Conservation (phyloP, 495 filamentous ascomycete genomes). For the Podospora bellae-mahoneyi region DNA sequence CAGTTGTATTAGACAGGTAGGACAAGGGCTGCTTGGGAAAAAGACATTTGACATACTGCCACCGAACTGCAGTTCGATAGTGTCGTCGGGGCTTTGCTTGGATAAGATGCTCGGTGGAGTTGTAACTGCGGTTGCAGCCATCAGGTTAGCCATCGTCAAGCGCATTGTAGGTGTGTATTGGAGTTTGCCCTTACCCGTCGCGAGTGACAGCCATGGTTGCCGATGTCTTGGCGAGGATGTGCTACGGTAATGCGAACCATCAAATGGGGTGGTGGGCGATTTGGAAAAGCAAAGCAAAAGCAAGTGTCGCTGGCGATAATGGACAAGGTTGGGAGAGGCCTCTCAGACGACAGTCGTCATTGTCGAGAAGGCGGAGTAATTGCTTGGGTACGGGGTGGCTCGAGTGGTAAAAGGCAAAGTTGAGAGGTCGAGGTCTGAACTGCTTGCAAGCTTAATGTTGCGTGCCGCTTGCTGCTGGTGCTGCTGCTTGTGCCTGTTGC, state of each 20-base stretch:
- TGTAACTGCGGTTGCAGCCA: slow-evolving; percentile 28
- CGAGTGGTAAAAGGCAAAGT: background rate
- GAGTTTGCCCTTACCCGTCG: slow-evolving; percentile 43
- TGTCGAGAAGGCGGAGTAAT: background rate
- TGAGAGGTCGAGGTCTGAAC: background rate
- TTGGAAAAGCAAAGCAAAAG: no score
- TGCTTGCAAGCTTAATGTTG: background rate
- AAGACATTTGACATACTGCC: slow-evolving; percentile 56
- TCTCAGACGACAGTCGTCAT: background rate
- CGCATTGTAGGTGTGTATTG: background rate
- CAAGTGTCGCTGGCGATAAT: background rate
- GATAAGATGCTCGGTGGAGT: slow-evolving; percentile 54
- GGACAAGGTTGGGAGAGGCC: background rate
- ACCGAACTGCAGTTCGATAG: slow-evolving; percentile 68
- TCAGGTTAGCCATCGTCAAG: background rate
- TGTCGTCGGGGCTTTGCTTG: slow-evolving; percentile 66
- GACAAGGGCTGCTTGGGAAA: slow-evolving; percentile 1
- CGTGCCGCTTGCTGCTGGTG: background rate
- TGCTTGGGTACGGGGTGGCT: background rate
- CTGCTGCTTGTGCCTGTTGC: background rate
- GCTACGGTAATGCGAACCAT: slow-evolving; percentile 33
- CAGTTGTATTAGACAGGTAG: slow-evolving; percentile 13
- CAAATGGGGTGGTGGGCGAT: slow-evolving; percentile 7
- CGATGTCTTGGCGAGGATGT: slow-evolving; percentile 24
- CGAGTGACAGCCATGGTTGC: slow-evolving; percentile 50